Base-by-base conservation (phyloP, 805 yeast genomes). In the Saccharomycopsis oosterbeekiorum region DNA sequence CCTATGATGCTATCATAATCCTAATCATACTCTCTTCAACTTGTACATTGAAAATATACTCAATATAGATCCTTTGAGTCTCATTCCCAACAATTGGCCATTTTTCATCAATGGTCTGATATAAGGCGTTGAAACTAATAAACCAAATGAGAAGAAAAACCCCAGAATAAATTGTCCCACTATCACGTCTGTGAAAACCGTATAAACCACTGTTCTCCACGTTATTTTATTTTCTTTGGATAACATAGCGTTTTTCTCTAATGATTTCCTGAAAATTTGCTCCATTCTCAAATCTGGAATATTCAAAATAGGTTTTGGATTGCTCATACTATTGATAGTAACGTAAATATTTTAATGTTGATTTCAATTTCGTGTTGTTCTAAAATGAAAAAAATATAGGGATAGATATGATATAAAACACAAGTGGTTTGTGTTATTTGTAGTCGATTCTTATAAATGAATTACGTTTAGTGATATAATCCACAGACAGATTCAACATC, bases 281-380 rank as follows among this genome's bases (percentile, higher is more conserved):
- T 85, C 89, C 67, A 85, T 86, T 55, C 93, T 75, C 26, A 86
- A 71, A 66, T 87, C 93, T 0, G 92, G 92, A 2, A 80, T 74
- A 0, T 70, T 62, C 19, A 69, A 62, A 26, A 47, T 47, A 21
- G 53, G 53, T 15, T 47, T 24, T 24, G 29, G 24, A 21, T 67
- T 67, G 37, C 78, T 65, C 11, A 53, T 50, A 6, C 6, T 29
- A 29, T 29, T 29, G 34, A 29, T 6, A 29, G 6, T 29, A 29
- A 29, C 6, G 6, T 29, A 6, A 29, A 29, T 29, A 29, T 29
- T 6, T 29, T 29, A 29, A n/a, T n/a, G n/a, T n/a, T n/a, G n/a
- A n/a, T n/a, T n/a, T n/a, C n/a, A n/a, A n/a, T n/a, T n/a, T n/a
- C n/a, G n/a, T n/a, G n/a, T n/a, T n/a, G n/a, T n/a, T n/a, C n/a